Evolutionary conservation across 2,329 filamentous ascomycete genomes (phyloP).

Genomic region (Cladosporium phlei): DNA sequence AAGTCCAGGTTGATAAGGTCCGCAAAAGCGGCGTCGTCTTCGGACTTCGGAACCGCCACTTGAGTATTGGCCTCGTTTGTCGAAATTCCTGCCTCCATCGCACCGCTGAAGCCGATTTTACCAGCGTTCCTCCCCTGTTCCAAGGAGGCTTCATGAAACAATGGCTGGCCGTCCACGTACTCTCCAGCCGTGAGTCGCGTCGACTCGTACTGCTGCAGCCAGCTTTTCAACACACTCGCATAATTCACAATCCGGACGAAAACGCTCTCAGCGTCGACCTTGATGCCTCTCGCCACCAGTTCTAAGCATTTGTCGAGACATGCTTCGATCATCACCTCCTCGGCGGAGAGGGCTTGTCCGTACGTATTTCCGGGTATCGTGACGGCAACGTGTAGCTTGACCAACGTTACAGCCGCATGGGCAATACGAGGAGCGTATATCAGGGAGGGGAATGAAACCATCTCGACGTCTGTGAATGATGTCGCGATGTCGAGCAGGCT

Average conservation of each 20-base stretch:
- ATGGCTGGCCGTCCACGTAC: not conserved
- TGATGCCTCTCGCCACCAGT: not conserved
- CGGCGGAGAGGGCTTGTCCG: slow-evolving; percentile 22
- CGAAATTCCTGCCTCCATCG: not conserved
- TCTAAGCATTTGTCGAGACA: slow-evolving; percentile 22
- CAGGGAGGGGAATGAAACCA: slow-evolving; percentile 22
- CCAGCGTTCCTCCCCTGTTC: too few species aligned
- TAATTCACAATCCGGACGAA: slow-evolving; percentile 3
- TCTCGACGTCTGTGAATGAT: slow-evolving; percentile 13
- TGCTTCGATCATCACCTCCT: slow-evolving; percentile 23
- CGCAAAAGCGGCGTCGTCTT: not conserved
- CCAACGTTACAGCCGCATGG: slow-evolving; percentile 24
- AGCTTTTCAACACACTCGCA: slow-evolving; percentile 1
- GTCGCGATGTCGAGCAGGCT: slow-evolving; percentile 22
- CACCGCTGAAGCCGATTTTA: too few species aligned
- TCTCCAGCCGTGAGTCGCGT: not conserved
- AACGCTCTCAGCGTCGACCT: not conserved
- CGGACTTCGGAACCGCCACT: not conserved
- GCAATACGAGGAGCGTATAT: slow-evolving; percentile 22
- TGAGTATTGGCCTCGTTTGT: not conserved
- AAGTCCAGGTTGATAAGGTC: slow-evolving; percentile 4
- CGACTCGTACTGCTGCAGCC: slow-evolving; percentile 11
- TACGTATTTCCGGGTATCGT: slow-evolving; percentile 25
- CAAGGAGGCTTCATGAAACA: not conserved
- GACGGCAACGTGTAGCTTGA: slow-evolving; percentile 26